Base-by-base conservation (phyloP, 139 green algal genomes). In the Mesotaenium endlicherianum region DNA sequence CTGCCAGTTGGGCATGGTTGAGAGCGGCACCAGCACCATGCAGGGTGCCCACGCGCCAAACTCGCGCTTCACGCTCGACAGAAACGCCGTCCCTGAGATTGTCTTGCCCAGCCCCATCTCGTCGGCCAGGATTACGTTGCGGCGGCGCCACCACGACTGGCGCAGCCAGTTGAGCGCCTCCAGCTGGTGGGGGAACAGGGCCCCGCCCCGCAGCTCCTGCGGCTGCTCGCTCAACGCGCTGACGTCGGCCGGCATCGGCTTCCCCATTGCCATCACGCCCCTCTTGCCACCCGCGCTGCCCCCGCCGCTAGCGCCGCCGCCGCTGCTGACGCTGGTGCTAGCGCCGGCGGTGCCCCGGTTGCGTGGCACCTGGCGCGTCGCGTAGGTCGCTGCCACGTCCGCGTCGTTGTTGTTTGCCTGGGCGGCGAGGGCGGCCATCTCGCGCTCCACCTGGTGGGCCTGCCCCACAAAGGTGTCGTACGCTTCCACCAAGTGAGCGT, bases 91-190 rank as follows among this genome's bases (percentile, higher is more conserved):
- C 0, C 72, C 74, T 2, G 80, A 95, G 16, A 98, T 89, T 2
- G 93, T 97, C 87, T 97, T 97, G 3, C 83, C 81, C 2, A 91
- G 1, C 88, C 93, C 90, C 95, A 98, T 97, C 88, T 98, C 95
- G 85, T 98, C 95, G 1, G 96, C 95, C 78, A 98, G 91, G 72
- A 98, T 98, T 89, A 96, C 60, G 89, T 91, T 75, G 0, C 40
- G 38, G 93, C 88, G 81, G 16, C 40, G 72, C 30, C 30, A 43
- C 49, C 74, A 89, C 1, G 72, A n/a, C 17, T 43, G 38, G 30
- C 81, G 64, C 42, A 90, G 80, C 85, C 80, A 90, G 57, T 88
- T 88, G 70, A 98, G 89, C 6, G 91, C 93, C 16, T 97, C 91
- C 70, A 98, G 76, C 91, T 98, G 80, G 31, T 86, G 80, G n/a